Evolutionary conservation across 148 eudicot genomes (phyloP), one percentile per base, ranked within the genome.

Genomic region (Rhododendron kiyosumense): DNA sequence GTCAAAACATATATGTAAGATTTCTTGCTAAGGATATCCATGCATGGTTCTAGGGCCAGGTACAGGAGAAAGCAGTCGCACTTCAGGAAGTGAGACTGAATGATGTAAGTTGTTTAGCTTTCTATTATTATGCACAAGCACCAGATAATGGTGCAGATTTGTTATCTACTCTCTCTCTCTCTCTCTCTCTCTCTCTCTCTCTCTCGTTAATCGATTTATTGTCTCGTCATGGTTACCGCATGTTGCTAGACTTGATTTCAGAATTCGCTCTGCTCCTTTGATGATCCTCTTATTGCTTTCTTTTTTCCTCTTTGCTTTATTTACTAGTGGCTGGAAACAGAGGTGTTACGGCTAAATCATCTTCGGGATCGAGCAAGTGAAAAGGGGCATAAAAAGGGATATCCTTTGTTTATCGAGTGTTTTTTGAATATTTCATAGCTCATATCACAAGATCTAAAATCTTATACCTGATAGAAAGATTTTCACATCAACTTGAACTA

Each of bases 291-390:
- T 18, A 18, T 18, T 81, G 45, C 38, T 9, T 81, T 14, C 28
- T 28, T 79, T 51, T 45, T 36, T 20, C 41, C 48, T 38, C 26
- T 38, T 34, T 74, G 36, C 43, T 41, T 20, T 76, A 20, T 76
- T 49, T 79, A 79, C 32, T 52, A 92, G 99, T 89, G 89, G 90
- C 90, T 97, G 89, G 96, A 95, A 86, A 87, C 96, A 78, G 99
- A 97, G 86, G 89, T 92, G 52, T 85, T 86, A 91, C 91, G 90
- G 89, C 97, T 97, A 51, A 97, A 91, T 90, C 93, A 94, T 93
- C 96, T 97, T 32, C 93, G 96, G 75, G 99, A 95, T 87, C 93
- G 94, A 84, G 98, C 99, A 18, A 94, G 95, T 90, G 96, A 95
- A 89, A 91, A 93, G 90, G 99, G 98, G 84, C 98, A 89, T 30